phyloP scores from a whole-genome alignment of 176 grass and related monocot genomes.

The Carex myosuroides region DNA sequence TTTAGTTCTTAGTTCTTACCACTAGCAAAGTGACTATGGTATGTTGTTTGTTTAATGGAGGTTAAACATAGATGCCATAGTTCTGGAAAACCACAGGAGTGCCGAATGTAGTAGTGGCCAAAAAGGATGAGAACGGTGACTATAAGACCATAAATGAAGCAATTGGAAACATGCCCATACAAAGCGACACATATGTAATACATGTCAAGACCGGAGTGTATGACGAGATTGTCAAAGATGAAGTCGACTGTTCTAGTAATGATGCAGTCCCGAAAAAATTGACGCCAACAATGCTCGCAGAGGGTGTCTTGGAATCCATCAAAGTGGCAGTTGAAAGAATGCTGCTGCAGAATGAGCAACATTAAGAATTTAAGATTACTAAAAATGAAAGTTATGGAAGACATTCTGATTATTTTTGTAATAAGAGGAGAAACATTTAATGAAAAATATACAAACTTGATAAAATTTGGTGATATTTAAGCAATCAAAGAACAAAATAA shows the following conservation, averaged over 20 bases:
- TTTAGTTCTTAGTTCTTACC: neutral
- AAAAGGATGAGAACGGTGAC: conserved; percentile 58
- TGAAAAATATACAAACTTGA: no score
- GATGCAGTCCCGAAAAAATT: neutral
- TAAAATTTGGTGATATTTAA: no score
- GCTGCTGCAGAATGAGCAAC: conserved; percentile 21
- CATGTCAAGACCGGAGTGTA: conserved; percentile 76
- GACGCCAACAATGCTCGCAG: conserved; percentile 35
- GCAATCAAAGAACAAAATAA: no score
- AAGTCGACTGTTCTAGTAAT: conserved; percentile 14
- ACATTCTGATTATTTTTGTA: no score
- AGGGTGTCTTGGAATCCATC: conserved; percentile 15
- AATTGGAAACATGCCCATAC: conserved; percentile 41
- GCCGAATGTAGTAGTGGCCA: conserved; percentile 57
- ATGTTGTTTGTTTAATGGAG: neutral
- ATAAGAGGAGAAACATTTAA: neutral
- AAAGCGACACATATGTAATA: conserved; percentile 51
- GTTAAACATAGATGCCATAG: neutral
- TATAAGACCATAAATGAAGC: conserved; percentile 68
- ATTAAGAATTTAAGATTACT: no score
- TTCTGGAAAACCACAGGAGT: conserved; percentile 4
- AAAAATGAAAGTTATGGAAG: neutral
- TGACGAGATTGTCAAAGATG: conserved; percentile 48
- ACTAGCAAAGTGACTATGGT: neutral
- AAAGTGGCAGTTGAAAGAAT: neutral